Percentiles rank a stretch among this genome's conserved stretches.
Evolutionary conservation across 768 basidiomycete species (phyloP).

Genomic region (Clavaria fumosa): DNA sequence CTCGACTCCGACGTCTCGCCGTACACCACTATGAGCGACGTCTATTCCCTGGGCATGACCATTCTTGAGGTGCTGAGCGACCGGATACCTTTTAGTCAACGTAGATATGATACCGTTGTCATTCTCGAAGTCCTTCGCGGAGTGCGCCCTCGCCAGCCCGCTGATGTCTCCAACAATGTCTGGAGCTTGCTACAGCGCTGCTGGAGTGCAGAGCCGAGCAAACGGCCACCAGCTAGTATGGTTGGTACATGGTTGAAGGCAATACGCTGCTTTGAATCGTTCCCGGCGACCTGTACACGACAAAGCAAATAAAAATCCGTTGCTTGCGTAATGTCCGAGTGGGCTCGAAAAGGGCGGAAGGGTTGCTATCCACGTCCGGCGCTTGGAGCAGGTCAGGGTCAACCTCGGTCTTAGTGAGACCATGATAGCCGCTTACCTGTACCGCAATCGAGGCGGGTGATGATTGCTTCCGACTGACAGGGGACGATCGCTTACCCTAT

Average conservation of each 20-base stretch:
- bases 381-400: too few species aligned
- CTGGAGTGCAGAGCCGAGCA: conserved; percentile 2
- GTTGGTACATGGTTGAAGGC: conserved; percentile 4
- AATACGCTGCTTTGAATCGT: background rate
- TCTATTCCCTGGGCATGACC: conserved; percentile 9
- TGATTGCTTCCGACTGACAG: too few species aligned
- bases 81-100: conserved; percentile 2
- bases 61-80: conserved; percentile 9
- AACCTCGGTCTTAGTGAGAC: too few species aligned
- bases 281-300: background rate
- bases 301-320: too few species aligned
- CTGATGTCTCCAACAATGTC: conserved; percentile 2
- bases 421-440: too few species aligned
- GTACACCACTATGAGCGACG: conserved; percentile 2
- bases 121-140: conserved; percentile 6
- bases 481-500: too few species aligned
- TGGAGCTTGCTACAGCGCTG: conserved; percentile 6
- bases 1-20: background rate
- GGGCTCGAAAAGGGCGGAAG: too few species aligned
- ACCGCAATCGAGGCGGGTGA: too few species aligned
- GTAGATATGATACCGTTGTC: conserved; percentile 6
- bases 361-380: too few species aligned
- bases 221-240: background rate
- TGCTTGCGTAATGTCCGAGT: too few species aligned
- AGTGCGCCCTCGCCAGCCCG: conserved; percentile 1